Conservation (phyloP, 306 rosid species). For the Myrica gale region DNA sequence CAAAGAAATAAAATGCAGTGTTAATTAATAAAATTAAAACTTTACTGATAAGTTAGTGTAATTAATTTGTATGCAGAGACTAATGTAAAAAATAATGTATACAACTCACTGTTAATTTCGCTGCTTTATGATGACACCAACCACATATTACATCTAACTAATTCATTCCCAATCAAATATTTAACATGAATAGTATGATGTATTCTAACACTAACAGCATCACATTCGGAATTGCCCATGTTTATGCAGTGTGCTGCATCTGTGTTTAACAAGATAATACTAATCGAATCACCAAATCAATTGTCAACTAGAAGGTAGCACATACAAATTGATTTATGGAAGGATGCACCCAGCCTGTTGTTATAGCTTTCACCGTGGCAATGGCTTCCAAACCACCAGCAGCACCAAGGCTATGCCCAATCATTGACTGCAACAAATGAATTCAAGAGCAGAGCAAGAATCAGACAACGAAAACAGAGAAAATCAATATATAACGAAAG, state of each 20-base stretch:
- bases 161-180: neutral
- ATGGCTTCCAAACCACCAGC: slow-evolving; percentile 99
- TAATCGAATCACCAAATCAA: slow-evolving; percentile 9
- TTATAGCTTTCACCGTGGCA: slow-evolving; percentile 92
- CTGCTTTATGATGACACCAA: neutral
- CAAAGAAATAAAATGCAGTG: neutral
- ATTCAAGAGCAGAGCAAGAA: slow-evolving; percentile 13
- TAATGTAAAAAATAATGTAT: too few species aligned
- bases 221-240: neutral
- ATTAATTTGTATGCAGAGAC: neutral
- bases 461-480: slow-evolving; percentile 21
- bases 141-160: neutral
- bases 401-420: slow-evolving; percentile 98
- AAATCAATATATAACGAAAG: slow-evolving; percentile 34
- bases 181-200: neutral
- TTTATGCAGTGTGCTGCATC: slow-evolving; percentile 1
- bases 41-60: neutral
- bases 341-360: slow-evolving; percentile 97
- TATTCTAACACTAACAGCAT: neutral
- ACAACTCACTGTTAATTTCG: too few species aligned
- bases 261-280: slow-evolving; percentile 7
- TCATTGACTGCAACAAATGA: slow-evolving; percentile 79
- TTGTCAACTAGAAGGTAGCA: slow-evolving; percentile 21
- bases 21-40: neutral
- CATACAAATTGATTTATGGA: slow-evolving; percentile 92